Base-by-base conservation (phyloP, 176 grass and related monocot species). In the Musa troglodytarum region DNA sequence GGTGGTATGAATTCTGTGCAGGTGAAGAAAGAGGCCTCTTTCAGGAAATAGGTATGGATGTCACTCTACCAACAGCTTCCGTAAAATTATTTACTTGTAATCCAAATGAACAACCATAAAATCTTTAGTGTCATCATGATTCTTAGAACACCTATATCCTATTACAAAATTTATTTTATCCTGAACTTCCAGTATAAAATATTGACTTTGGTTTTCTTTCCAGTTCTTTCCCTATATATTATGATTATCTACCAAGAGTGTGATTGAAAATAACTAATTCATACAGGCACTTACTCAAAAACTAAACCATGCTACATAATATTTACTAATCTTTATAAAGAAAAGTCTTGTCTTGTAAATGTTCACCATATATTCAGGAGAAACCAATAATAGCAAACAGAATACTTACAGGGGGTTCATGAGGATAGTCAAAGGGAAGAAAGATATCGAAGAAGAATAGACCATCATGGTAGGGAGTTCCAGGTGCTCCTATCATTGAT, bases 371-470 rank as follows among this genome's bases (percentile, higher is more conserved):
- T 57, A 57, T 57, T 61, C 64, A 73, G 23, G 3, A 55, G 8
- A 81, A 14, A n/a, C 83, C 34, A 52, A 68, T 23, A 49, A 75
- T 57, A 63, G 54, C 20, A 80, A 80, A 81, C 8, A 59, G 24
- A 83, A 74, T 73, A 85, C 88, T 86, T 86, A 99, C 95, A 74
- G 95, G 95, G 63, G 95, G 95, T 75, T 89, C 90, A 65, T 89
- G 72, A 75, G 95, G 95, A 84, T 99, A 99, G 66, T 91, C 81
- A 52, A 77, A 64, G 61, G 95, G 95, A 85, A 99, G 91, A 61
- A 89, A 94, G 77, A 99, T 92, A 84, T 99, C 95, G 22, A 99
- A 99, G 84, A 99, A 99, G 72, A 99, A 99, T 49, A 99, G 63
- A 75, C 85, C 84, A 68, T 99, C 90, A 82, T 99, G 95, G 50